A percentile compares a stretch with the other conserved stretches of the same genome.
These are phyloP conservation scores for Xylariaceae sp. DNA, from an alignment of 2,329 filamentous ascomycete species.

Conservation along the genomic window DNA sequence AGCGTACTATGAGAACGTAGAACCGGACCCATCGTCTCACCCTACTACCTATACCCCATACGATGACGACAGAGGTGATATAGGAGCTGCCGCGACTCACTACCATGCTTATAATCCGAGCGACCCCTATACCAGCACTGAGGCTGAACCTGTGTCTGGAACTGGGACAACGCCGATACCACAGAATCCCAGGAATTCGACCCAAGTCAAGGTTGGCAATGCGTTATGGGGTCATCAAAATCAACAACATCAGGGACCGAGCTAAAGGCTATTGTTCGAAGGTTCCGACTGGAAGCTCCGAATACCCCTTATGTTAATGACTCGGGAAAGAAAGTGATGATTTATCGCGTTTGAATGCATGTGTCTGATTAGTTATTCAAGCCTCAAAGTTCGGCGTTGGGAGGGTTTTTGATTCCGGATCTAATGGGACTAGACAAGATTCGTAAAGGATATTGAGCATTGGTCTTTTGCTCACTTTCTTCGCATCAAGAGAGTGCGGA, in stretches of 20 bases:
- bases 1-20: slow-evolving; percentile 10
- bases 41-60: slow-evolving; percentile 29
- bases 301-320: not conserved
- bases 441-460: slow-evolving; percentile 10
- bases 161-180: not conserved
- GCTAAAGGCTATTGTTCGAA: not conserved
- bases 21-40: slow-evolving; percentile 1
- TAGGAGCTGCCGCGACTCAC: slow-evolving; percentile 29
- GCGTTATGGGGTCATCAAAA: slow-evolving; percentile 27
- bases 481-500: not conserved
- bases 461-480: not conserved
- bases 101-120: slow-evolving; percentile 29
- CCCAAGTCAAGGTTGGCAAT: slow-evolving; percentile 24
- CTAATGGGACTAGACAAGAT: slow-evolving; percentile 9
- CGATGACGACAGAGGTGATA: slow-evolving; percentile 36
- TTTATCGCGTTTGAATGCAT: slow-evolving; percentile 8
- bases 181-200: slow-evolving; percentile 17
- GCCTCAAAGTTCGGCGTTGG: slow-evolving; percentile 27
- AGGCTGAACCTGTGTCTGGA: not conserved
- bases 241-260: slow-evolving; percentile 5
- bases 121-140: slow-evolving; percentile 19
- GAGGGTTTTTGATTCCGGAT: slow-evolving; percentile 21
- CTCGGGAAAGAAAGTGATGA: not conserved
- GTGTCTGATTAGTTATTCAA: slow-evolving; percentile 5
- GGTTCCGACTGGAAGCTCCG: not conserved